Evolutionary conservation across 2,329 filamentous ascomycete species (phyloP).

Genomic region (Aspergillus carbonarius): DNA sequence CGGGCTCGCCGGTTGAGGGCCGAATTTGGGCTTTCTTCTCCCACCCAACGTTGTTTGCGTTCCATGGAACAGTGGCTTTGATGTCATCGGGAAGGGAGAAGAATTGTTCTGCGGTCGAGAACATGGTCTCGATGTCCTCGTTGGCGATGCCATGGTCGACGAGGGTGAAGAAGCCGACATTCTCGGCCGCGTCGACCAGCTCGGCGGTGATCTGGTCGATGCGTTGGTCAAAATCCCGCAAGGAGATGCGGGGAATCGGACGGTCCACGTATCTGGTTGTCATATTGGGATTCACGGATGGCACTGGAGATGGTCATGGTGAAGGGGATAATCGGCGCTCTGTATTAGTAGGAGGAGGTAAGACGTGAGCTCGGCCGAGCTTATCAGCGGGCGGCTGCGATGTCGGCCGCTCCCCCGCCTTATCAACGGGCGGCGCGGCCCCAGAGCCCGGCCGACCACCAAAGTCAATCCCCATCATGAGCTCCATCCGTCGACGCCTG

Average conservation of each 20-base stretch:
- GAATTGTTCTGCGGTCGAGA: constrained; percentile 53
- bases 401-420: neutral
- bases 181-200: constrained; percentile 56
- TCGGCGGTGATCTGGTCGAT: constrained; percentile 55
- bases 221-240: constrained; percentile 53
- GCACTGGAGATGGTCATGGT: neutral
- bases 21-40: constrained; percentile 60
- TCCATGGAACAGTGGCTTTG: constrained; percentile 58
- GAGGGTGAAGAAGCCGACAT: constrained; percentile 61
- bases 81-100: constrained; percentile 53
- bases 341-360: neutral
- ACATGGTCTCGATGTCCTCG: constrained; percentile 53
- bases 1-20: constrained; percentile 58
- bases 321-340: neutral
- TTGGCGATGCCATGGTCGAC: constrained; percentile 55
- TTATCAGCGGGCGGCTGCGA: neutral
- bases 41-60: constrained; percentile 59
- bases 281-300: neutral
- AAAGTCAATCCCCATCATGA: constrained; percentile 1
- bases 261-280: constrained; percentile 44
- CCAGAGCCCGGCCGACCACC: constrained; percentile 1
- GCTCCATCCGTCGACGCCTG: constrained; percentile 22
- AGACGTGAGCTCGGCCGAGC: constrained; percentile 7
- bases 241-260: constrained; percentile 54
- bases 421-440: neutral